Base-by-base conservation (phyloP, 768 basidiomycete genomes). In the Phanerodontia chrysosporium region DNA sequence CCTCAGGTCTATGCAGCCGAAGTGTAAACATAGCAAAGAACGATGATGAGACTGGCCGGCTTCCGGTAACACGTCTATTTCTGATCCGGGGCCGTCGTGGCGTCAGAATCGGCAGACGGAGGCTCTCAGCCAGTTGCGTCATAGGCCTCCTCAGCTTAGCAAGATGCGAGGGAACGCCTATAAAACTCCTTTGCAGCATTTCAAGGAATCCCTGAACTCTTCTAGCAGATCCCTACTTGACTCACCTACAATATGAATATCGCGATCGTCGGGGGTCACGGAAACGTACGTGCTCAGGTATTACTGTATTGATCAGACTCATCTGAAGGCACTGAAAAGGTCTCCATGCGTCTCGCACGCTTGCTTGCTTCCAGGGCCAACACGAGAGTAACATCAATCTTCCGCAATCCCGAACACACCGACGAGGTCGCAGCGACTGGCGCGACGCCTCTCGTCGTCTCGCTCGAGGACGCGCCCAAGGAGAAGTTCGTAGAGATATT, bases 181-280 rank as follows among this genome's bases (percentile, higher is more conserved):
- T 35, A 35, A 35, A 35, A 13, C 32, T 35, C 6, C 6, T 4
- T 9, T 4, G 39, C 39, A 18, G 39, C 39, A 4, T 18, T 12
- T 18, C 32, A 35, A 35, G 7, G 10, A 42, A 42, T 42, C 39
- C 39, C 18, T 4, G 10, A 7, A 12, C 39, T 5, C 39, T 10
- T 8, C 39, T 9, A 4, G 4, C 10, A 42, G 4, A 42, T 18
- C 6, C 9, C 9, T 18, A 42, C 18, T 18, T 18, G 18, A 42
- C 6, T 7, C 39, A 35, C 13, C 18, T 10, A 5, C 13, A 48
- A 5, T 18, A 51, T 57, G 44, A 81, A 80, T 57, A 70, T 81
- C 8, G 73, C 74, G 54, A 81, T 83, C 53, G 74, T 83, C 18
- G 82, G 82, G 22, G 82, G 80, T 7, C 80, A 83, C 63, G 82